phyloP scores from a whole-genome alignment of 257 asterid species.

The Misopates orontium region DNA sequence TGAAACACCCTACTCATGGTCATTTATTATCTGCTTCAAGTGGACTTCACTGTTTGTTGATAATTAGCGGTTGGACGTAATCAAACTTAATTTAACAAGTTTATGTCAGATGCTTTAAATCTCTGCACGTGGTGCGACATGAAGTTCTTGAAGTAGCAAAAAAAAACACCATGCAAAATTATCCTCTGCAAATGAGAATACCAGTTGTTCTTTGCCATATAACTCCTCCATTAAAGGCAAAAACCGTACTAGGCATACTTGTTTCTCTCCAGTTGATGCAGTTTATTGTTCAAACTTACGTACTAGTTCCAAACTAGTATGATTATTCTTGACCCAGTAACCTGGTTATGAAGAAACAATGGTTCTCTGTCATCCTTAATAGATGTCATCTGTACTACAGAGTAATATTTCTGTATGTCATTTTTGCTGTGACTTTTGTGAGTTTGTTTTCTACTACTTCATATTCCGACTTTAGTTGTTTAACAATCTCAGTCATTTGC shows the following conservation, averaged over 20 bases:
- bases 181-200: background rate
- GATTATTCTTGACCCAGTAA: background rate
- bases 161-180: background rate
- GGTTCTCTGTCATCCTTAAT: background rate
- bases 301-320: background rate
- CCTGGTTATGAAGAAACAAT: background rate
- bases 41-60: background rate
- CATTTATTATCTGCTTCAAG: background rate
- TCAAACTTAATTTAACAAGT: background rate
- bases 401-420: slow-evolving; percentile 12
- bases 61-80: background rate
- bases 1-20: slow-evolving; percentile 14
- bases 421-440: background rate
- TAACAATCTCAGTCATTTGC: background rate
- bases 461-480: background rate
- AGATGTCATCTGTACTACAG: background rate
- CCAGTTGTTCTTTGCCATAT: background rate
- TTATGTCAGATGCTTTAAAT: background rate
- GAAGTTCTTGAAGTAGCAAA: background rate
- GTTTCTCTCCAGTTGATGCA: background rate
- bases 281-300: background rate
- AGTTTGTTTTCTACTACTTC: background rate
- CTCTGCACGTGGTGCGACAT: background rate
- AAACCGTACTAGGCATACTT: background rate
- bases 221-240: background rate